phyloP scores from a whole-genome alignment of 2,329 filamentous ascomycete species.

The Cordyceps militaris region DNA sequence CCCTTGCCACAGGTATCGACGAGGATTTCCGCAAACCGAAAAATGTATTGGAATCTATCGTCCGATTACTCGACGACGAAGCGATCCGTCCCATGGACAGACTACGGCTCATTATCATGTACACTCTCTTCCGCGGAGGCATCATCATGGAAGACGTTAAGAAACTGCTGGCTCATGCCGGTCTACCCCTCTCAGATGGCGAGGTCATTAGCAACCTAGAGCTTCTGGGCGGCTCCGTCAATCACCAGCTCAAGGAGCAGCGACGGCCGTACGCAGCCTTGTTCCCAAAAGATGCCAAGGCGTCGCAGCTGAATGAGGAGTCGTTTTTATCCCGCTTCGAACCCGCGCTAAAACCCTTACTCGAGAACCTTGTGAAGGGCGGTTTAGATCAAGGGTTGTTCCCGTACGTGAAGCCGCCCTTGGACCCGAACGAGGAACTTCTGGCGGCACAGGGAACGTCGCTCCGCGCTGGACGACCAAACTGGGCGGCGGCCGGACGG shows the following conservation, averaged over 20 bases:
- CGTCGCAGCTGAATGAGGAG: slow-evolving; percentile 58
- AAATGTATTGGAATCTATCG: slow-evolving; percentile 76
- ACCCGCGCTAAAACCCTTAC: slow-evolving; percentile 71
- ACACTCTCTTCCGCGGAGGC: slow-evolving; percentile 79
- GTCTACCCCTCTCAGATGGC: slow-evolving; percentile 66
- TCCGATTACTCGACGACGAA: slow-evolving; percentile 82
- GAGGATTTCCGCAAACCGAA: slow-evolving; percentile 90
- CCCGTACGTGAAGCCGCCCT: slow-evolving; percentile 65
- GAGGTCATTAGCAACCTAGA: slow-evolving; percentile 72
- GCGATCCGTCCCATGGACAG: slow-evolving; percentile 65
- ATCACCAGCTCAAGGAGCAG: slow-evolving; percentile 66
- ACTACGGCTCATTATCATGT: slow-evolving; percentile 77
- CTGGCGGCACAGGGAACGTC: slow-evolving; percentile 59
- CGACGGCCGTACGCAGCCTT: slow-evolving; percentile 58
- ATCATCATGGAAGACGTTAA: slow-evolving; percentile 77
- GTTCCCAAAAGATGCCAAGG: slow-evolving; percentile 60
- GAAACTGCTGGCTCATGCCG: slow-evolving; percentile 76
- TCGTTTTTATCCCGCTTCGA: slow-evolving; percentile 83
- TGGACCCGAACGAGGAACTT: slow-evolving; percentile 54
- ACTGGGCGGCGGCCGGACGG: slow-evolving; percentile 81
- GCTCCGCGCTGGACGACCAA: slow-evolving; percentile 83
- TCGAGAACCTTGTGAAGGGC: slow-evolving; percentile 66
- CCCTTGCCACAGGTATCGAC: slow-evolving; percentile 82
- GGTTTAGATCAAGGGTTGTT: slow-evolving; percentile 60
- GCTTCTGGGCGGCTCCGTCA: slow-evolving; percentile 68